Evolutionary conservation across 768 basidiomycete genomes (phyloP), one percentile per base, ranked within the genome.

Genomic region (Neoboletus subvelutipes): DNA sequence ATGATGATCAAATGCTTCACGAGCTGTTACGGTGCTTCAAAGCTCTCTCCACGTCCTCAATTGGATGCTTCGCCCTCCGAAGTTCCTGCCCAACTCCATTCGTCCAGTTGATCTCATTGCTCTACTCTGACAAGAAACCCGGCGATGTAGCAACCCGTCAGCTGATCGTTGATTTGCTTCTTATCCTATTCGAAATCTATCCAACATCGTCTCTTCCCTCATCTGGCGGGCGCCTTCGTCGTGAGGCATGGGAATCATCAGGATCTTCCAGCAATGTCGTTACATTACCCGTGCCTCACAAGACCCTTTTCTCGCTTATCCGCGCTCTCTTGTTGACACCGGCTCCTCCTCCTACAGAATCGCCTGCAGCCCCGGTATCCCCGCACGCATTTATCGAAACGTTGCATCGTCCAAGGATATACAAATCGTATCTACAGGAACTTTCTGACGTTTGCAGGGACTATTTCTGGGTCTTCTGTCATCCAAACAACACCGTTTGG

Each of bases 121-220:
- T 98, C 2, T 98, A 92, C 72, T 96, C 94, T 4, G 96, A 98
- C 77, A 98, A 98, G 78, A 97, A 95, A 70, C 97, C 97, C 0
- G 97, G 97, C 43, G 97, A 99, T 39, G 79, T 98, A 10, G 83
- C 86, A 4, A 88, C 92, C 5, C 85, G 95, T 34, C 93, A 95
- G 66, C 82, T 98, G 54, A 95, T 99, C 37, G 76, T 90, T 42
- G 97, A 98, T 52, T 77, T 99, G 17, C 78, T 98, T 47, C 77
- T 87, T n/a, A 79, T 89, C 54, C 77, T 98, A 8, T 96, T 95
- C 66, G 94, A 98, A 3, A 74, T 98, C 17, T 98, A 93, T 66
- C 93, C 94, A 3, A 64, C 80, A 3, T 83, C 86, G 0, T 79
- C 86, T 4, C 79, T 90, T 13, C 86, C 89, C 2, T 80, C 83